Percentiles rank a stretch among this genome's conserved stretches.
phyloP scores from a whole-genome alignment of 257 asterid species.

The Solanum neorickii region DNA sequence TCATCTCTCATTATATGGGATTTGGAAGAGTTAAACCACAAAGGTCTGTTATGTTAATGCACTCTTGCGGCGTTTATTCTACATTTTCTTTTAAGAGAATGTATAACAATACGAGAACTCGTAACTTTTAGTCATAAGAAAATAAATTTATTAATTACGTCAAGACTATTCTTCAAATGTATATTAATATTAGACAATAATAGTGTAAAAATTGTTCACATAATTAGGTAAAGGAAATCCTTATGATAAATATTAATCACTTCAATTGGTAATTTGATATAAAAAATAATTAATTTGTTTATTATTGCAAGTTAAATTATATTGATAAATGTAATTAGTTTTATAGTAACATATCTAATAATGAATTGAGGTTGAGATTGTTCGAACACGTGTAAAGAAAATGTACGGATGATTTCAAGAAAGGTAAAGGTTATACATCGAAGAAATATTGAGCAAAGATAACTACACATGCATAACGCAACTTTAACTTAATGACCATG shows the following conservation, averaged over 20 bases:
- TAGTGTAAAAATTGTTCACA: neutral
- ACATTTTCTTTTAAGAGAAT: no score
- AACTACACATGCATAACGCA: rapidly evolving
- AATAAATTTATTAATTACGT: neutral
- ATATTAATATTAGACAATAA: neutral
- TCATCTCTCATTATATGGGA: no score
- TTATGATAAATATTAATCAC: neutral
- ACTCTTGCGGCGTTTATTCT: neutral
- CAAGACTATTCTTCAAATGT: rapidly evolving
- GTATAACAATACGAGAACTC: neutral
- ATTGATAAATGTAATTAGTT: neutral
- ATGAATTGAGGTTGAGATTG: neutral
- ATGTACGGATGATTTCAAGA: neutral
- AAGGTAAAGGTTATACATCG: neutral
- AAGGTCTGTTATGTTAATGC: neutral
- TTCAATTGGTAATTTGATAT: neutral
- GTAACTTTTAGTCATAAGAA: neutral
- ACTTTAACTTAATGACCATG: no score
- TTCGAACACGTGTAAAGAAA: no score
- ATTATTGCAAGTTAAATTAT: neutral
- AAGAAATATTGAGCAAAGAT: neutral
- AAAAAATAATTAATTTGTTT: neutral
- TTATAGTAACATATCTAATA: neutral
- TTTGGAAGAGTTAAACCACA: neutral
- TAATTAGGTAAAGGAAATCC: neutral